Conservation (phyloP, 805 yeast species). For the Ogataea angusta region DNA sequence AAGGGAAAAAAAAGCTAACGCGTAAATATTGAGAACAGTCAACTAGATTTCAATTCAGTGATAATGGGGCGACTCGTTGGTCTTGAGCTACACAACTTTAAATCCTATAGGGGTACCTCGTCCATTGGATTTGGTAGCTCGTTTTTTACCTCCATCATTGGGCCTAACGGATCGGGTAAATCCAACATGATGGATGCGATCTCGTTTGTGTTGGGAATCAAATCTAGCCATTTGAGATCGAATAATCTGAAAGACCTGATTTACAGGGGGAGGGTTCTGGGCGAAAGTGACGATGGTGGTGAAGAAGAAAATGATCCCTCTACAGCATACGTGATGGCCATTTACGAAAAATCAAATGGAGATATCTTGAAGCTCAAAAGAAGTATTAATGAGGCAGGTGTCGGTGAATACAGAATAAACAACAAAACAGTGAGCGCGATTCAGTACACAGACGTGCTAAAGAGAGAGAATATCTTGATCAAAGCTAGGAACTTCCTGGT, state of each 20-base stretch:
- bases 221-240: conserved; percentile 73
- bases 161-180: conserved; percentile 99
- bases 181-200: conserved; percentile 96
- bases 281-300: conserved; percentile 25
- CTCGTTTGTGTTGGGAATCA: conserved; percentile 86
- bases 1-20: conserved; percentile 1
- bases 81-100: conserved; percentile 80
- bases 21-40: conserved; percentile 3
- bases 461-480: conserved; percentile 75
- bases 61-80: conserved; percentile 81
- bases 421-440: conserved; percentile 55
- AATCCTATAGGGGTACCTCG: conserved; percentile 79
- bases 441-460: conserved; percentile 64
- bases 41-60: neutral
- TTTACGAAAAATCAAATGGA: conserved; percentile 64
- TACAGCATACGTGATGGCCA: conserved; percentile 73
- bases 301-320: conserved; percentile 37
- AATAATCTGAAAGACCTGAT: conserved; percentile 69
- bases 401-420: conserved; percentile 67
- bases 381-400: conserved; percentile 53
- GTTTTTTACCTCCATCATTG: conserved; percentile 84
- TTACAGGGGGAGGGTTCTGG: conserved; percentile 62
- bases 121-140: conserved; percentile 80
- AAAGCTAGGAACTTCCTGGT: conserved; percentile 91
- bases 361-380: conserved; percentile 61